phyloP scores from a whole-genome alignment of 1,139 yeast genomes.

The Pichia sorboxylosa region DNA sequence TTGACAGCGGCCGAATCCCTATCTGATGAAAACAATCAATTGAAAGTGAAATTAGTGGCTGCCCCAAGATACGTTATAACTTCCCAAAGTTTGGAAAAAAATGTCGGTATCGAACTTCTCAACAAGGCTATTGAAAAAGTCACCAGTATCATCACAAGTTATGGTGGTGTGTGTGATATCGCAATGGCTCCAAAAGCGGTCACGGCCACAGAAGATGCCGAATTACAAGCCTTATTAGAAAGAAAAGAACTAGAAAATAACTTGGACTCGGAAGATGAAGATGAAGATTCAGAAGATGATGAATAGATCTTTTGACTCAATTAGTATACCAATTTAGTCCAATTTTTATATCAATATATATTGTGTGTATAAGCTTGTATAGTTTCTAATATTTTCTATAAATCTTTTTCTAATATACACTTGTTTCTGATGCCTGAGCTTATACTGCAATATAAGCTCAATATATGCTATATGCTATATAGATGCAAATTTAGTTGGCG shows the following conservation, averaged over 20 bases:
- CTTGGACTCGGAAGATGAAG: constrained; percentile 44
- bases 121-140: constrained; percentile 72
- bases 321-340: too few species aligned
- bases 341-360: too few species aligned
- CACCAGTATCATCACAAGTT: constrained; percentile 51
- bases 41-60: constrained; percentile 90
- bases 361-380: too few species aligned
- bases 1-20: constrained; percentile 76
- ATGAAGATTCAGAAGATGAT: constrained; percentile 37
- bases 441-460: too few species aligned
- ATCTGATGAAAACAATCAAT: constrained; percentile 73
- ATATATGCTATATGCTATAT: too few species aligned
- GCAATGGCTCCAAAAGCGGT: constrained; percentile 99
- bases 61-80: constrained; percentile 95
- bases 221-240: constrained; percentile 86
- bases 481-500: too few species aligned
- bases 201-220: constrained; percentile 96
- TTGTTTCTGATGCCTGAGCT: too few species aligned
- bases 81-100: constrained; percentile 86
- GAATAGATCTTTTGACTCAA: too few species aligned
- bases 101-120: constrained; percentile 70
- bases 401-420: too few species aligned
- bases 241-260: constrained; percentile 56
- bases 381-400: too few species aligned
- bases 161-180: constrained; percentile 82